phyloP scores from a whole-genome alignment of 2,329 filamentous ascomycete genomes.

The Paraphaeosphaeria minitans region DNA sequence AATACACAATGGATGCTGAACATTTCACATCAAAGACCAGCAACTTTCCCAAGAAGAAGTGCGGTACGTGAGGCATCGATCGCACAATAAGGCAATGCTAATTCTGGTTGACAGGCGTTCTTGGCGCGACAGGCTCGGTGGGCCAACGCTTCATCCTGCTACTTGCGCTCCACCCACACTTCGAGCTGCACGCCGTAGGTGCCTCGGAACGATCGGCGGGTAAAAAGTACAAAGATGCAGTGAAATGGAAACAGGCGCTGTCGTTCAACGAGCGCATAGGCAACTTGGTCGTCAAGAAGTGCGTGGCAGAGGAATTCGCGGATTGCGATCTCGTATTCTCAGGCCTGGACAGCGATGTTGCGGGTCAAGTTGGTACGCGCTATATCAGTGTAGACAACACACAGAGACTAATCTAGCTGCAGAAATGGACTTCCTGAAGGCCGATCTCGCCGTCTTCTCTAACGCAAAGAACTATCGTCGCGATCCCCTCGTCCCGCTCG shows the following conservation, averaged over 20 bases:
- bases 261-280: constrained; percentile 78
- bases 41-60: constrained; percentile 58
- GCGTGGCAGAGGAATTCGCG: constrained; percentile 77
- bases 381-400: background rate
- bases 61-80: constrained; percentile 54
- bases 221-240: constrained; percentile 93
- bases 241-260: constrained; percentile 89
- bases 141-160: constrained; percentile 95
- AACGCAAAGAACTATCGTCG: constrained; percentile 98
- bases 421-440: constrained; percentile 88
- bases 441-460: constrained; percentile 90
- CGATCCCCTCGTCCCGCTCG: constrained; percentile 86
- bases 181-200: constrained; percentile 85
- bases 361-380: constrained; percentile 80
- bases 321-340: constrained; percentile 95
- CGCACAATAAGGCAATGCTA: background rate
- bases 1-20: constrained; percentile 49
- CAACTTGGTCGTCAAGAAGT: constrained; percentile 83
- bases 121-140: constrained; percentile 92
- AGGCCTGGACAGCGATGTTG: constrained; percentile 89
- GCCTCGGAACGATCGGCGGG: constrained; percentile 88
- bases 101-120: constrained; percentile 58
- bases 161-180: constrained; percentile 83
- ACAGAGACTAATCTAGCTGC: constrained; percentile 9
- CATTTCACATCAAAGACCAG: constrained; percentile 47